Conservation (phyloP, 768 basidiomycete genomes). For the Suillus occidentalis region DNA sequence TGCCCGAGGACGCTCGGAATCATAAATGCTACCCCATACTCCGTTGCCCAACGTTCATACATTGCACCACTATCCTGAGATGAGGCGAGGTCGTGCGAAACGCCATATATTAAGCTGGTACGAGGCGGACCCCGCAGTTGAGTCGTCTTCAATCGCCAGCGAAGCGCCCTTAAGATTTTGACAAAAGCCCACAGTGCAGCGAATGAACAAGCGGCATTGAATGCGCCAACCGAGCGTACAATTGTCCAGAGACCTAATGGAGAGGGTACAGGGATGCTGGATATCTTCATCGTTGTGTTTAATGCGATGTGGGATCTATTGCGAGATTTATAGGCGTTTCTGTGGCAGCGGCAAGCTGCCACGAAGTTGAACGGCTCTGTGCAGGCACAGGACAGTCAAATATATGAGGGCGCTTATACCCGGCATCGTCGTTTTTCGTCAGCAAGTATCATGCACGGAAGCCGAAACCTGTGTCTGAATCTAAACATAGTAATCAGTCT, state of each 20-base stretch:
- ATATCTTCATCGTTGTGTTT: background rate
- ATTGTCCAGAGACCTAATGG: background rate
- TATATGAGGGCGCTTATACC: background rate
- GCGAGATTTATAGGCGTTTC: background rate
- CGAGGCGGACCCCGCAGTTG: constrained; percentile 21
- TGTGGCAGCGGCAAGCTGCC: background rate
- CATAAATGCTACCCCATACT: constrained; percentile 20
- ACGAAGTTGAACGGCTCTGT: background rate
- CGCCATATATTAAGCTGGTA: constrained; percentile 19
- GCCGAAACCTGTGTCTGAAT: background rate
- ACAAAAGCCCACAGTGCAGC: constrained; percentile 5
- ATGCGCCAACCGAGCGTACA: background rate
- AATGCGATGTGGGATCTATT: background rate
- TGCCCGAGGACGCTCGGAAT: constrained; percentile 17
- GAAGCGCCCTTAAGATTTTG: constrained; percentile 5
- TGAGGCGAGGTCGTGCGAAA: constrained; percentile 7
- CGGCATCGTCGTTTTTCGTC: background rate
- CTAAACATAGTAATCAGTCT: background rate
- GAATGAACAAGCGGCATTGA: background rate
- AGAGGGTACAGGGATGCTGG: background rate
- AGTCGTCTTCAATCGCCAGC: constrained; percentile 13
- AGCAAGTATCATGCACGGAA: background rate
- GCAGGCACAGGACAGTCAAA: background rate
- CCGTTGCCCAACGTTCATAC: constrained; percentile 24
- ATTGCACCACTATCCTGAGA: constrained; percentile 5